Base-by-base conservation (phyloP, 2,329 filamentous ascomycete genomes). In the Diaporthe eres region DNA sequence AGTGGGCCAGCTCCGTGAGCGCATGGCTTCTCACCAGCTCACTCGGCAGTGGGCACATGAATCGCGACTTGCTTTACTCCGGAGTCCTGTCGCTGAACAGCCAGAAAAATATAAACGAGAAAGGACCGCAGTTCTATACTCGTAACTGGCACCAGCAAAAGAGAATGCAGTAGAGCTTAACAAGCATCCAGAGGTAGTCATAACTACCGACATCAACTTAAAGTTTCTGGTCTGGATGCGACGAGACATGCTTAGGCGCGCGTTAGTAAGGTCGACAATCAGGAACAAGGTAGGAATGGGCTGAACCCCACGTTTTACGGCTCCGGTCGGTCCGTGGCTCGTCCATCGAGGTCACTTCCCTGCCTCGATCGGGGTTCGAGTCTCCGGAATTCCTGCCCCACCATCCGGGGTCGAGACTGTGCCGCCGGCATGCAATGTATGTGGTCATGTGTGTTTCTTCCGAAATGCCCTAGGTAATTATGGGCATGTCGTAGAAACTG, bases 301-400 rank as follows among this genome's bases (percentile, higher is more conserved):
- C 12, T 6, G 22, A 65, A 51, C 63, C 65, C 65, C 65, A 53
- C 31, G 47, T 42, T 53, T 28, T 17, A 28, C 65, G 65, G 65
- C 65, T 53, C 65, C 65, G 65, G 31, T 68, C 65, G 65, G 65
- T 39, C 65, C 65, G 65, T 34, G 28, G 44, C 44, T 25, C 12
- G 2, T 34, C 42, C 37, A 19, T 39, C 44, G 22, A 51, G 42
- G 31, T 51, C 12, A 37, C 10, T 39, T 17, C 63, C 63, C 31
- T 39, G 31, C 22, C 63, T 44, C 31, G 19, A 12, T n/a, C 25
- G 15, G 28, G 2, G 9, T 51, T 37, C 22, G 17, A 7, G 34
- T 42, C 58, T 12, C 28, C 60, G 60, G 44, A 9, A 5, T 10
- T 51, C 44, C 28, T 39, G 22, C 31, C 63, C 44, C 63, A 47